Evolutionary conservation across 305 asterid genomes (phyloP).

Genomic region (Vinca major): DNA sequence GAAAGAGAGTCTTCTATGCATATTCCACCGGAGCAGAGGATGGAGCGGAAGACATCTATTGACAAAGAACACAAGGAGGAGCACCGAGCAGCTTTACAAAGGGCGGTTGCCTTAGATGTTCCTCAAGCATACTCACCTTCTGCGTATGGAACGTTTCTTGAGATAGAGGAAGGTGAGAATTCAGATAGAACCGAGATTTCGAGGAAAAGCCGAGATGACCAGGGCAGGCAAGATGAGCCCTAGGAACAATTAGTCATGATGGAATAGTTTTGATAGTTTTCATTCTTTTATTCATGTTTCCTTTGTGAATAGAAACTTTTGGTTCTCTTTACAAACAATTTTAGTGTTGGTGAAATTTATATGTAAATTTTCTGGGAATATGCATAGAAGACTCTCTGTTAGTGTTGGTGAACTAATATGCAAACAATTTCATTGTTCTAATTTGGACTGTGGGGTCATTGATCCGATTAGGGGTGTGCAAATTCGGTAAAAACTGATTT

Average conservation of each 20-base stretch:
- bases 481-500: too few relatives aligned
- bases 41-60: constrained; percentile 63
- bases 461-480: too few relatives aligned
- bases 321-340: background rate
- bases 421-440: too few relatives aligned
- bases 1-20: constrained; percentile 55
- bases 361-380: background rate
- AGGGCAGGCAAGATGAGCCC: constrained; percentile 13
- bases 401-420: too few relatives aligned
- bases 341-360: background rate
- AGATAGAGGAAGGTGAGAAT: constrained; percentile 40
- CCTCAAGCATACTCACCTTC: constrained; percentile 70
- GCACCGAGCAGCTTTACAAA: constrained; percentile 63
- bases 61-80: constrained; percentile 72
- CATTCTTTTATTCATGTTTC: constrained; percentile 22
- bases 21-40: constrained; percentile 63
- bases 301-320: constrained; percentile 1
- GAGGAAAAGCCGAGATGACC: constrained; percentile 22
- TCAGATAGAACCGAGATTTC: constrained; percentile 26
- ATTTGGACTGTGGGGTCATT: too few relatives aligned
- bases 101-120: constrained; percentile 71
- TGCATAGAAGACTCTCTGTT: too few relatives aligned
- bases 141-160: constrained; percentile 66
- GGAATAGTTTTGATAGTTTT: constrained; percentile 12
- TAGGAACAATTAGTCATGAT: constrained; percentile 12